Conservation (phyloP, 805 yeast species). For the Metschnikowia dekortorum region DNA sequence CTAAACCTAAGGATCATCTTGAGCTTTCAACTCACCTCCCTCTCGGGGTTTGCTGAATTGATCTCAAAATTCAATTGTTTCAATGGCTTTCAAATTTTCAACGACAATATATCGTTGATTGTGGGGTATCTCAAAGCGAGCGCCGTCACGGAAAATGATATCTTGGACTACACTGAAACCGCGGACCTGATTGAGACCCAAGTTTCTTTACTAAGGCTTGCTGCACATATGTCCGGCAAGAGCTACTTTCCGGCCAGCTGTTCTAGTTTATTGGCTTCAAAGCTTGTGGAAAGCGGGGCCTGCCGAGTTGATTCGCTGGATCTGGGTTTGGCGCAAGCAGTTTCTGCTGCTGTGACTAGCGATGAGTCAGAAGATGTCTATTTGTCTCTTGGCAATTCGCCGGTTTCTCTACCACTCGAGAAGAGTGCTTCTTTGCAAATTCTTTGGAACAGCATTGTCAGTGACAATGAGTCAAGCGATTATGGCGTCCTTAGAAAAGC, state of each 20-base stretch:
- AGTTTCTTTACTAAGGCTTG: constrained; percentile 5
- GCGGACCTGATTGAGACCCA: constrained; percentile 3
- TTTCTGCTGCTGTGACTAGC: not conserved
- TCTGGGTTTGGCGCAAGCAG: not conserved
- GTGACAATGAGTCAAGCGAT: constrained; percentile 20
- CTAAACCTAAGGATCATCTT: constrained; percentile 45
- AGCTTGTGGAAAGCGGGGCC: constrained; percentile 14
- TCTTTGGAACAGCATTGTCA: constrained; percentile 5
- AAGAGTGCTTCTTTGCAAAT: not conserved
- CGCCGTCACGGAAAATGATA: not conserved
- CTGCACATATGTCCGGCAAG: not conserved
- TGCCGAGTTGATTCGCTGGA: not conserved
- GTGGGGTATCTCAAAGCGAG: constrained; percentile 12
- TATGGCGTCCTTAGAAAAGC: constrained; percentile 17
- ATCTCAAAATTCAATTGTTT: constrained; percentile 38
- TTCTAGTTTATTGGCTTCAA: constrained; percentile 12
- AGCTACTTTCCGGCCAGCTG: constrained; percentile 10
- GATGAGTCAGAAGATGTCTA: not conserved
- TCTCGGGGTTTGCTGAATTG: constrained; percentile 23
- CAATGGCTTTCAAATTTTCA: constrained; percentile 27
- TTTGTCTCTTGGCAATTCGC: not conserved
- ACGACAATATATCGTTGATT: constrained; percentile 17
- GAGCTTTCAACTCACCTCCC: constrained; percentile 24
- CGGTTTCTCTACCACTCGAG: not conserved
- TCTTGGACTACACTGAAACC: not conserved